Conservation (phyloP, 2,329 filamentous ascomycete genomes). For the Coccinonectria pachysandricola region DNA sequence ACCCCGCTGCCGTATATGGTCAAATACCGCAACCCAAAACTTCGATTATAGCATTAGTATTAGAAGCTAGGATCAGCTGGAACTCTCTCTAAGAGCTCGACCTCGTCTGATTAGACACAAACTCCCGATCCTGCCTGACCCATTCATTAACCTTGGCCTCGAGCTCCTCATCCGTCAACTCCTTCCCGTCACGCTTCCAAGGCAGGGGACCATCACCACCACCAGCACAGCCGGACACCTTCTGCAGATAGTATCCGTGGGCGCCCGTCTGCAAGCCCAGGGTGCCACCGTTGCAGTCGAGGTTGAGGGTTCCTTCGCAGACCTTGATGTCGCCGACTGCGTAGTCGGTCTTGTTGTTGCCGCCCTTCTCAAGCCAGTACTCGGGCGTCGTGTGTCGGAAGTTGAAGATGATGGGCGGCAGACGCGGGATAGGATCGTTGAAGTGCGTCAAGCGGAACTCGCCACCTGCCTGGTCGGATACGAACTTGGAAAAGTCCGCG, state of each 20-base stretch:
- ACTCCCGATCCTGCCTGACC: constrained; percentile 25
- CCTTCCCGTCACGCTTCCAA: constrained; percentile 20
- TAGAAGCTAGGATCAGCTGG: no score
- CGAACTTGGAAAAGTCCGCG: constrained; percentile 38
- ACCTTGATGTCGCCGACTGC: constrained; percentile 30
- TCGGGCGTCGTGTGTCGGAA: constrained; percentile 61
- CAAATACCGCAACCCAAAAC: no score
- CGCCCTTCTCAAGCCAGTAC: constrained; percentile 46
- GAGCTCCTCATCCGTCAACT: constrained; percentile 25
- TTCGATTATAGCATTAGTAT: no score
- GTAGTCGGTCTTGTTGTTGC: constrained; percentile 25
- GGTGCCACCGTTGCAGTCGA: constrained; percentile 41
- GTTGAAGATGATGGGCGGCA: constrained; percentile 50
- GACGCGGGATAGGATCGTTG: constrained; percentile 56
- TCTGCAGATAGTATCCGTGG: constrained; percentile 40
- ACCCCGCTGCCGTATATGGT: no score
- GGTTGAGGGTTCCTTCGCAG: constrained; percentile 38
- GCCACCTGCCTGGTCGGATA: constrained; percentile 40
- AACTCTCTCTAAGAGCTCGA: no score
- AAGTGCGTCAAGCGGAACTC: constrained; percentile 58
- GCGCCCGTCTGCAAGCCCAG: constrained; percentile 32
- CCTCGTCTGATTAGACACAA: no score
- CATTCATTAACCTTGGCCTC: constrained; percentile 27
- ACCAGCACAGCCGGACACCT: constrained; percentile 29
- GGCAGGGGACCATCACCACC: constrained; percentile 12